These are phyloP conservation scores for Nicotiana otophora DNA, from an alignment of 257 asterid species.

Conservation along the genomic window DNA sequence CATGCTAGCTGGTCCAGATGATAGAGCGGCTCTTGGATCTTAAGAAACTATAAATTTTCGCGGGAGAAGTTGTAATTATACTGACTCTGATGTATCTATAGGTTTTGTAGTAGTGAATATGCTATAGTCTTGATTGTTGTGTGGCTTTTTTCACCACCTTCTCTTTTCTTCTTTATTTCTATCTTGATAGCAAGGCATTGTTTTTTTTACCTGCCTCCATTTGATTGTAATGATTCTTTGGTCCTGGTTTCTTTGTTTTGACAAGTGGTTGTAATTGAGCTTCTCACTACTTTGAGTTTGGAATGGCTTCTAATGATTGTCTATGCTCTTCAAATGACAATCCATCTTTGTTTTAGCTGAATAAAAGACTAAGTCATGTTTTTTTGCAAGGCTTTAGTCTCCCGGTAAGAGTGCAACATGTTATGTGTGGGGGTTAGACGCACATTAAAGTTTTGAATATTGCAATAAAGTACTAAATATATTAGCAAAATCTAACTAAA, in stretches of 20 bases:
- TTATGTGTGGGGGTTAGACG: too few species aligned
- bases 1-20: slow-evolving; percentile 73
- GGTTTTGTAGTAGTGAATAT: slow-evolving; percentile 26
- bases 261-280: neutral
- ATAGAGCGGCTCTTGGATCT: slow-evolving; percentile 43
- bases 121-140: slow-evolving; percentile 18
- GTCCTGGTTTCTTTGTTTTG: slow-evolving; percentile 2
- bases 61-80: slow-evolving; percentile 32
- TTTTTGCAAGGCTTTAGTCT: too few species aligned
- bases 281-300: neutral
- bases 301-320: neutral
- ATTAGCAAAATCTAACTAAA: too few species aligned
- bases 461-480: too few species aligned
- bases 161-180: slow-evolving; percentile 3
- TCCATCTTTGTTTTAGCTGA: neutral
- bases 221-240: slow-evolving; percentile 20
- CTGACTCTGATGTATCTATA: slow-evolving; percentile 25
- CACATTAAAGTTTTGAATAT: too few species aligned
- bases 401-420: too few species aligned
- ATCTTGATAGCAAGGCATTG: slow-evolving; percentile 45
- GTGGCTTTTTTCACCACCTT: neutral
- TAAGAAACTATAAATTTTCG: slow-evolving; percentile 16
- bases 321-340: neutral
- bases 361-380: too few species aligned
- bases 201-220: slow-evolving; percentile 34